Evolutionary conservation across 495 filamentous ascomycete genomes (phyloP), one percentile per base, ranked within the genome.

Genomic region (Trichocladium uniseriatum): DNA sequence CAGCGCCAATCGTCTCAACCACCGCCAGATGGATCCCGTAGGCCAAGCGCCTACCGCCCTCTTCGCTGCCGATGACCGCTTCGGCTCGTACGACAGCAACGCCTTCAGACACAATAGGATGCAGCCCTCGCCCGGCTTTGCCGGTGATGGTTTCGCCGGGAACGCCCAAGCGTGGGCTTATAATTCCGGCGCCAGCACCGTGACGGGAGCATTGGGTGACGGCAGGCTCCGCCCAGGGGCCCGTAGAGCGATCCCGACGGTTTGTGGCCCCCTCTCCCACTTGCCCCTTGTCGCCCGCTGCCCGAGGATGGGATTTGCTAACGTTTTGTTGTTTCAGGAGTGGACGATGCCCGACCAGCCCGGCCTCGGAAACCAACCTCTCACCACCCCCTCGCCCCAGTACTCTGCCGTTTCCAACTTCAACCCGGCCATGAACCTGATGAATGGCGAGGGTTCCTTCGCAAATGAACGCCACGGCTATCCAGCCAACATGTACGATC

Each of bases 1-100:
- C 24, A 82, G 57, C 77, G 79, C 57, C 76, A 85, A 63, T 66
- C 84, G 54, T 81, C 82, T 56, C 69, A 81, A 58, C 76, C 87
- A 73, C 53, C 67, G 68, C 15, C 69, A 65, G 29, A 60, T 74
- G 46, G 69, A 72, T 9, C 54, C 61, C 39, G 51, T 65, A 21
- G 55, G 57, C 43, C 70, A 68, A 47, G 58, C 69, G 21, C 51
- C 69, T 27, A 53, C 55, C 16, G 57, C 60, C 22, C 53, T 64
- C 28, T 65, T 78, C 38, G 77, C 77, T 42, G 56, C 58, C 40
- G 67, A 74, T 46, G 62, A 71, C 41, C 61, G 64, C 28, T 64
- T 68, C 56, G 66, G 57, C 42, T 43, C 54, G 50, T 84, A 58
- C 84, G 66, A 55, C 73, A 70, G 68, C 76, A 69, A 66, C 68